Evolutionary conservation across 2,329 filamentous ascomycete species (phyloP), one percentile per base, ranked within the genome.

Genomic region (Cladosporium sp.): DNA sequence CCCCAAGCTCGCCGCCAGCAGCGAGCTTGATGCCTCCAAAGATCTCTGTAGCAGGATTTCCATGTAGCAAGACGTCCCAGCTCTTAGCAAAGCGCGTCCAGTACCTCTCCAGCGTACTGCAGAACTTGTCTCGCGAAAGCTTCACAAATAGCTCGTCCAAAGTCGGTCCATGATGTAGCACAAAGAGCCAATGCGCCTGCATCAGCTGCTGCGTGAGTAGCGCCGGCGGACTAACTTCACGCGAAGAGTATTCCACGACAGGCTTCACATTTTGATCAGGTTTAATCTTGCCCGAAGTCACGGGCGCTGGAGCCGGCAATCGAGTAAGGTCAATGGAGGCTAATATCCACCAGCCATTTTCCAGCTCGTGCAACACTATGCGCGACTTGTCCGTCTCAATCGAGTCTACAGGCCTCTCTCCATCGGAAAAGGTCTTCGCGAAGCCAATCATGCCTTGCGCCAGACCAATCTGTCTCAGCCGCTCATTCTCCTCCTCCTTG

Each of bases 401-500:
- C 9, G 86, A 85, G 67, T 96, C 90, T 37, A 97, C 83, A 1
- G 89, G 73, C 10, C n/a, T 12, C 64, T 86, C 80, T 59, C 87
- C 90, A 60, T 84, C 82, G 2, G 92, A 89, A 74, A 99, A 99
- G 66, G 86, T 92, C 70, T 86, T 83, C 64, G 90, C 89, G 76
- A 99, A 99, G 71, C 87, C 89, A 59, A 96, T 88, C 88, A 97
- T 96, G 70, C 92, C 94, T 77, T 99, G 94, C 39, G 94, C 94
- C 62, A 99, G 84, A 36, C 94, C 94, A 70, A 99, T 91, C 78
- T 97, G 92, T 63, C 94, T 84, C 67, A 97, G 78, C 66, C 87
- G 88, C 76, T 96, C 89, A 73, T 97, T 94, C 69, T 86, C 84
- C 68, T 91, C 85, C 63, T 90, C 85, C 6, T 71, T 71, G 59